Conservation (phyloP, 2,329 filamentous ascomycete species). For the Polytolypa hystricis region DNA sequence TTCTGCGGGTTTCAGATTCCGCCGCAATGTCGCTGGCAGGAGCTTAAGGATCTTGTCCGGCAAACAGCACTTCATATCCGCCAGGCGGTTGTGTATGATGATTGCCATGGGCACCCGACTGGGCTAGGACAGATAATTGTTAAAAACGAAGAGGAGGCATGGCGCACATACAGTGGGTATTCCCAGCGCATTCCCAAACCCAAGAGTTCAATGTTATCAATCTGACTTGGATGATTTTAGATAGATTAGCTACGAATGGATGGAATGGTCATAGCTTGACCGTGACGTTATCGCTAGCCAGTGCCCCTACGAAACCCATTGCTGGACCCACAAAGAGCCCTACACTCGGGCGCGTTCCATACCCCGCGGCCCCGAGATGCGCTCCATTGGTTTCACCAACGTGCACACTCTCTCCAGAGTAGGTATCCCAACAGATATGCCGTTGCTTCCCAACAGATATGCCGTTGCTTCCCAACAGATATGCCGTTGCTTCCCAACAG, state of each 20-base stretch:
- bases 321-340: conserved; percentile 33
- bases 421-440: too few species aligned
- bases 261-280: conserved; percentile 35
- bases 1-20: conserved; percentile 32
- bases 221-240: conserved; percentile 18
- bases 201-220: too few species aligned
- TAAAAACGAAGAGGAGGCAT: conserved; percentile 35
- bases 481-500: too few species aligned
- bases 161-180: conserved; percentile 31
- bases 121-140: conserved; percentile 35
- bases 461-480: too few species aligned
- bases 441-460: neutral
- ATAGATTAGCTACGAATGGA: conserved; percentile 30
- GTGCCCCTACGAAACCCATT: conserved; percentile 30
- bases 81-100: conserved; percentile 35
- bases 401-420: conserved; percentile 29
- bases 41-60: conserved; percentile 34
- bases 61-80: conserved; percentile 34
- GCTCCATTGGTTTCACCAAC: conserved; percentile 21
- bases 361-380: conserved; percentile 19
- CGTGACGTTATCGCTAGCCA: conserved; percentile 31
- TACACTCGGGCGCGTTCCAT: conserved; percentile 18
- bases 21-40: conserved; percentile 34
- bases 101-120: conserved; percentile 31
- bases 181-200: too few species aligned